Evolutionary conservation across 768 basidiomycete genomes (phyloP).

Genomic region (Mrakia gelida): DNA sequence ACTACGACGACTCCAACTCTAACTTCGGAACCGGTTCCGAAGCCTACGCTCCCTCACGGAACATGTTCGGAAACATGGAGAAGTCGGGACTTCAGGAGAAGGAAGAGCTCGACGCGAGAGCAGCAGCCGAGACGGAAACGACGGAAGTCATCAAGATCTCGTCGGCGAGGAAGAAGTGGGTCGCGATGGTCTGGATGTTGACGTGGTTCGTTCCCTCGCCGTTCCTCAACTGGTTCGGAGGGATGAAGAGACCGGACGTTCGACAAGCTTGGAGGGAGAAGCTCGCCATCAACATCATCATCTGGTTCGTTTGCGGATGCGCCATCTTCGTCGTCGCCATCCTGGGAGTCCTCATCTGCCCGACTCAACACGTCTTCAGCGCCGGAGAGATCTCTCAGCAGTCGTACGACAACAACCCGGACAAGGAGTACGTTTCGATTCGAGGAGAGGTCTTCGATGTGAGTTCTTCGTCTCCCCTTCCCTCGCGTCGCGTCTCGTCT

Average conservation of each 20-base stretch:
- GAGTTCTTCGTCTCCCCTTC: conserved; percentile 34
- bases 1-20: conserved; percentile 70
- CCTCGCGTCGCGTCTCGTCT: not conserved
- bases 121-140: conserved; percentile 64
- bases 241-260: conserved; percentile 92
- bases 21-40: conserved; percentile 88
- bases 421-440: conserved; percentile 73
- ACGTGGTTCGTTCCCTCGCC: conserved; percentile 87
- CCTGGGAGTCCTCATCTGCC: conserved; percentile 83
- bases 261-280: conserved; percentile 98
- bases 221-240: conserved; percentile 64
- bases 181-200: conserved; percentile 75
- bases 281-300: conserved; percentile 85
- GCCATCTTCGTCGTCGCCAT: conserved; percentile 90
- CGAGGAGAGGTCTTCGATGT: conserved; percentile 95
- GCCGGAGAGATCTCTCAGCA: conserved; percentile 68
- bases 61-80: conserved; percentile 88
- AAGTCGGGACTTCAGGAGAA: conserved; percentile 65
- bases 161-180: conserved; percentile 78
- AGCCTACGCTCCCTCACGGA: conserved; percentile 86
- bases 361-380: conserved; percentile 87
- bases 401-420: conserved; percentile 58
- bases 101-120: conserved; percentile 71
- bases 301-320: conserved; percentile 87
- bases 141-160: conserved; percentile 80